These are phyloP conservation scores for Cicer cuneatum DNA, from an alignment of 306 rosid species.

Conservation along the genomic window DNA sequence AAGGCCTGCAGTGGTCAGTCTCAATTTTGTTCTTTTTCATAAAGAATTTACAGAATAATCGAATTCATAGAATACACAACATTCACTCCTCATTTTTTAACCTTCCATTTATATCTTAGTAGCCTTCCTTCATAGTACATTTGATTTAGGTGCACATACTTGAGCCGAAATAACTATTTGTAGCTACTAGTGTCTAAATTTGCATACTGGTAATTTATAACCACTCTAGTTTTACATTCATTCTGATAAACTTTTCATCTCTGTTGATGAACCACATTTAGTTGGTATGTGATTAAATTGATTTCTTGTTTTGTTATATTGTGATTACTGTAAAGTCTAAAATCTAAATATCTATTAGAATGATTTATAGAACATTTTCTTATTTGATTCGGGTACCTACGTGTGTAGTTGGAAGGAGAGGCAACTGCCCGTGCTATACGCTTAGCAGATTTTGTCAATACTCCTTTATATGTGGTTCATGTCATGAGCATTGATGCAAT, in stretches of 20 bases:
- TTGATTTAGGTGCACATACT: conserved; percentile 5
- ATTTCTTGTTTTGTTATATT: conserved; percentile 14
- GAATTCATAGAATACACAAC: neutral
- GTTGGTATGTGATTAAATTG: conserved; percentile 17
- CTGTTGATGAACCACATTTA: conserved; percentile 19
- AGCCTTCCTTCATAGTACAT: neutral
- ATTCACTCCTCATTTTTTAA: neutral
- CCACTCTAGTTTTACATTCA: conserved; percentile 2
- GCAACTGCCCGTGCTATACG: conserved; percentile 93
- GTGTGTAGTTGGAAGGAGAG: conserved; percentile 86
- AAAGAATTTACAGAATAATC: conserved; percentile 13
- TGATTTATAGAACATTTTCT: conserved; percentile 28
- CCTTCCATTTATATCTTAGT: conserved; percentile 12
- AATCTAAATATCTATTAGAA: conserved; percentile 10
- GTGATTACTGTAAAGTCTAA: conserved; percentile 30
- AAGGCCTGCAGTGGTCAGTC: conserved; percentile 82
- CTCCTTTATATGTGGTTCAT: conserved; percentile 91
- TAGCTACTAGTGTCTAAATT: conserved; percentile 23
- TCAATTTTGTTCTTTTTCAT: neutral
- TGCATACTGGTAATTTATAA: conserved; percentile 8
- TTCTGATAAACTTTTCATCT: conserved; percentile 14
- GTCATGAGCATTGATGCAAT: conserved; percentile 98
- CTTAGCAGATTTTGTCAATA: conserved; percentile 81
- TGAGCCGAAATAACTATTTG: conserved; percentile 3
- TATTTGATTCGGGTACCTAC: conserved; percentile 43